phyloP scores from a whole-genome alignment of 306 rosid genomes.

The Cicer chorassanicum region DNA sequence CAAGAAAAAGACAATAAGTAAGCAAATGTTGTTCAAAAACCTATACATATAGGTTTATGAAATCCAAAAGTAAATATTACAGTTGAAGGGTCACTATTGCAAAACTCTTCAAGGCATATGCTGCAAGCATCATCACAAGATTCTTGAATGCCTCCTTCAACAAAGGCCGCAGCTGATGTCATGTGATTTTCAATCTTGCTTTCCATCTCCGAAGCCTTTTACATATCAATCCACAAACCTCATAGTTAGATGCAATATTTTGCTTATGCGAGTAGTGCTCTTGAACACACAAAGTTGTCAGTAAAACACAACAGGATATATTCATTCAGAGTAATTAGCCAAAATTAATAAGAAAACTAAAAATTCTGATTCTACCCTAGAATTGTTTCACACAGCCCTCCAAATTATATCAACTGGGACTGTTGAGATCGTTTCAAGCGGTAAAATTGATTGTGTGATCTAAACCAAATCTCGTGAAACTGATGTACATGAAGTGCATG shows the following conservation, averaged over 20 bases:
- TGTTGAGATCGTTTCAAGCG: too few relatives aligned
- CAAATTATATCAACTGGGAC: too few relatives aligned
- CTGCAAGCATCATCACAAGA: slow-evolving; percentile 91
- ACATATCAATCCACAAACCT: slow-evolving; percentile 45
- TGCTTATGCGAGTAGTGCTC: background rate
- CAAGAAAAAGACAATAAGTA: slow-evolving; percentile 42
- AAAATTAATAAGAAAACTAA: background rate
- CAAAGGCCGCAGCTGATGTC: slow-evolving; percentile 89
- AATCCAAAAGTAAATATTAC: slow-evolving; percentile 52
- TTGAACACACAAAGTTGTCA: background rate
- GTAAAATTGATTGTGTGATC: too few relatives aligned
- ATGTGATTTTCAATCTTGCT: slow-evolving; percentile 58
- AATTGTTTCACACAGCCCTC: background rate
- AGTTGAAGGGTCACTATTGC: slow-evolving; percentile 77
- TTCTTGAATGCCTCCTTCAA: slow-evolving; percentile 94
- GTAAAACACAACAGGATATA: slow-evolving; percentile 21
- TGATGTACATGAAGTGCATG: too few relatives aligned
- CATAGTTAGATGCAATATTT: slow-evolving; percentile 34
- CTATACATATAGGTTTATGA: slow-evolving; percentile 1
- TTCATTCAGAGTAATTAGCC: background rate
- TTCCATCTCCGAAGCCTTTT: slow-evolving; percentile 62
- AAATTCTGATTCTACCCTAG: slow-evolving; percentile 18
- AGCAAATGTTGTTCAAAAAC: slow-evolving; percentile 35
- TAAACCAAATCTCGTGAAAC: too few relatives aligned
- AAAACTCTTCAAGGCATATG: slow-evolving; percentile 95